Evolutionary conservation across 306 rosid genomes (phyloP), one percentile per base, ranked within the genome.

Genomic region (Citrullus colocynthis): DNA sequence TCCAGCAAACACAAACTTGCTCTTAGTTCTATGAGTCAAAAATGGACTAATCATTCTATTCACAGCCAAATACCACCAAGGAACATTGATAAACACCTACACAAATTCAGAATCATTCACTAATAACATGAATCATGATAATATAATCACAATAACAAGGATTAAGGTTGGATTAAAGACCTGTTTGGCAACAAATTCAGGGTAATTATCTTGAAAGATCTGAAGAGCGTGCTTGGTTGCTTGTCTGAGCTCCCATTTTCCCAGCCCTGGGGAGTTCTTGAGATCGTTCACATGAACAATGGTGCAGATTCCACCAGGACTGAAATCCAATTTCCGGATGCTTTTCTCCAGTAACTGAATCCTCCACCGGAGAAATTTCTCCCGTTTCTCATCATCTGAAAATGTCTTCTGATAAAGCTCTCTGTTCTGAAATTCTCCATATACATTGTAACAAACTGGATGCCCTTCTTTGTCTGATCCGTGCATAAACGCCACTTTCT

Each of bases 51-150:
- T 90, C 96, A 90, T 88, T 64, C 85, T 78, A 74, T 83, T 90
- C 77, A 86, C 89, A 21, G 93, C 96, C 60, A 88, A 80, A 78
- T 92, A 92, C 97, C 97, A 92, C 86, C 94, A 92, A 9, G 96
- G 96, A 55, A 90, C 96, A 82, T 88, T 92, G 91, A 92, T 82
- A 64, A 92, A 92, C 74, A 92, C 90, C 97, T 91, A 54, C 48
- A n/a, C 73, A 56, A 42, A 21, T 48, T 1, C 39, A 45, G 21
- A 41, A 32, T 64, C 73, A 64, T 14, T 7, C 16, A 64, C 4
- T 67, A 41, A 67, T 63, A 48, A 64, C 48, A 37, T 36, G 48
- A 37, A 48, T 48, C 54, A 48, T 48, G 54, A 3, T 48, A 2
- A 13, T 48, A 48, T 3, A 20, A 42, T 67, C 48, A 67, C 42